Conservation (phyloP, 352 stramenopile species). For the Pythium phragmitis region DNA sequence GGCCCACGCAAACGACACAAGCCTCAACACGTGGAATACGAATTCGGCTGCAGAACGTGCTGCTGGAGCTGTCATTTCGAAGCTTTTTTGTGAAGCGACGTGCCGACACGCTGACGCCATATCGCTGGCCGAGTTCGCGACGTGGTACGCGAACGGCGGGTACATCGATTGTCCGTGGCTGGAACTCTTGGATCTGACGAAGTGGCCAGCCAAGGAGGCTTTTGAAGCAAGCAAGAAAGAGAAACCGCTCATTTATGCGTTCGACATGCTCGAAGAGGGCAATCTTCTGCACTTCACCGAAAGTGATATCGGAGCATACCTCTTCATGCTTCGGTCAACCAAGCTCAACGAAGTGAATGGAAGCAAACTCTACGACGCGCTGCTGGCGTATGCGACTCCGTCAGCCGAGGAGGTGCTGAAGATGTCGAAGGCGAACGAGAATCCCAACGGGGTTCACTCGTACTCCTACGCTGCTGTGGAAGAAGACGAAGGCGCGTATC, state of each 20-base stretch:
- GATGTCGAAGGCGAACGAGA: conserved; percentile 54
- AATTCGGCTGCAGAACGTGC: conserved; percentile 81
- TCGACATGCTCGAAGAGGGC: conserved; percentile 83
- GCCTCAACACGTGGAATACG: conserved; percentile 64
- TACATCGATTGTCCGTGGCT: conserved; percentile 96
- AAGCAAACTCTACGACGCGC: conserved; percentile 76
- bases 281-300: conserved; percentile 85
- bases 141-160: conserved; percentile 95
- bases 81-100: conserved; percentile 76
- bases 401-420: conserved; percentile 70
- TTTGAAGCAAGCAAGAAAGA: conserved; percentile 87
- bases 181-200: conserved; percentile 94
- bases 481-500: conserved; percentile 82
- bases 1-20: conserved; percentile 60
- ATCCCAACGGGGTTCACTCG: conserved; percentile 35
- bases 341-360: conserved; percentile 71
- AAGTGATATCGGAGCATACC: conserved; percentile 84
- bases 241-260: conserved; percentile 82
- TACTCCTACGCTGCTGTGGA: conserved; percentile 80
- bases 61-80: conserved; percentile 90
- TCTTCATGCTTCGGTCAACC: conserved; percentile 81
- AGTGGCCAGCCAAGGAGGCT: conserved; percentile 91
- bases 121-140: conserved; percentile 93
- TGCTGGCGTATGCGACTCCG: conserved; percentile 69
- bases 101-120: conserved; percentile 76